Conservation (phyloP, 345 rosid species). For the Eucalyptus pauciflora region DNA sequence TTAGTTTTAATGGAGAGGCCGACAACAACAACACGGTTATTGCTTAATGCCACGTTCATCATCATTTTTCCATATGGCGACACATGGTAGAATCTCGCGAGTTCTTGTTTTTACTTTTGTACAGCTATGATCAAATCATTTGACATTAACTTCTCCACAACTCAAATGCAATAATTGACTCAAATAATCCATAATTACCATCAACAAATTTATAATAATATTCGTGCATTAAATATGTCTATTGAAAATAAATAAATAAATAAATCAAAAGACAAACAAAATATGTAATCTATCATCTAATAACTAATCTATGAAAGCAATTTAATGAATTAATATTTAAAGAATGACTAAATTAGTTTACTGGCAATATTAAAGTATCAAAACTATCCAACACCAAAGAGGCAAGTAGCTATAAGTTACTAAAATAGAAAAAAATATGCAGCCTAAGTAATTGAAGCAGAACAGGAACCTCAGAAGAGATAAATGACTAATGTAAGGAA, state of each 20-base stretch:
- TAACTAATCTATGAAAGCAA: not conserved
- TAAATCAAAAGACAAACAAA: not conserved
- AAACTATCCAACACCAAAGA: not conserved
- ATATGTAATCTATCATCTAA: not conserved
- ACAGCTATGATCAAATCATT: not conserved
- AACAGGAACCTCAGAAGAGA: not conserved
- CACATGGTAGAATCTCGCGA: not conserved
- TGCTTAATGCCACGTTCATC: not conserved
- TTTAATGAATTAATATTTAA: not conserved
- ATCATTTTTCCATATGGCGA: not conserved
- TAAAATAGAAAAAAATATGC: not conserved
- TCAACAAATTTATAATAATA: not conserved
- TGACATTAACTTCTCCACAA: not conserved
- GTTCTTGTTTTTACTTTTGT: not conserved
- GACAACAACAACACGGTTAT: no score
- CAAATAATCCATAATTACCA: not conserved
- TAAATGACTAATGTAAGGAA: not conserved
- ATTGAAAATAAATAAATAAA: not conserved
- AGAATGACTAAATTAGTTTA: not conserved
- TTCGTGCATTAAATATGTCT: not conserved
- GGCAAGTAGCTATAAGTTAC: not conserved
- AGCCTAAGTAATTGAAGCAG: not conserved
- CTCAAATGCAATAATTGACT: not conserved
- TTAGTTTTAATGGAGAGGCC: no score
- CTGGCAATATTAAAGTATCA: not conserved